phyloP scores from a whole-genome alignment of 169 alveolate genomes.

The Eimeria zaria region DNA sequence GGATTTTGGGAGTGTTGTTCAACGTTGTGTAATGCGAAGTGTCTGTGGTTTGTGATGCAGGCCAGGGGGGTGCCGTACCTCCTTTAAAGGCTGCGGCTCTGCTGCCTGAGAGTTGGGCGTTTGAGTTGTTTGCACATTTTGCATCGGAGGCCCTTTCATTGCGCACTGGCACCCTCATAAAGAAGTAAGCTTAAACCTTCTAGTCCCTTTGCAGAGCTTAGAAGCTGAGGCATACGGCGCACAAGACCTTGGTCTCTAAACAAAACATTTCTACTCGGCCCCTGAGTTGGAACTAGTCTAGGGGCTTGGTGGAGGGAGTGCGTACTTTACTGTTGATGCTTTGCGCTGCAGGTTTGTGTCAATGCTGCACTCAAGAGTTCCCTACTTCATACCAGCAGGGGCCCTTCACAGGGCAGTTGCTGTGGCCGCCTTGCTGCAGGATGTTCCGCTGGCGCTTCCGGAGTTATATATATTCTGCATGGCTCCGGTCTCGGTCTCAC shows the following conservation, averaged over 20 bases:
- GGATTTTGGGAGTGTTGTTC: not conserved
- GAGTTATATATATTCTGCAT: slow-evolving; percentile 42
- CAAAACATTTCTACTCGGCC: not conserved
- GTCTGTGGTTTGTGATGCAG: slow-evolving; percentile 29
- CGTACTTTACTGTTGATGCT: not conserved
- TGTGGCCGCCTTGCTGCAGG: slow-evolving; percentile 54
- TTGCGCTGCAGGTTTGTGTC: slow-evolving; percentile 27
- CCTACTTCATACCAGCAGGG: slow-evolving; percentile 53
- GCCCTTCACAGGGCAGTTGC: slow-evolving; percentile 66
- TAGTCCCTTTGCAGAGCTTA: not conserved
- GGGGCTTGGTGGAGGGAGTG: not conserved
- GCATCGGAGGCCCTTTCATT: not conserved
- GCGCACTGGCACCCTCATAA: slow-evolving; percentile 6
- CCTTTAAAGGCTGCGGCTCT: slow-evolving; percentile 44
- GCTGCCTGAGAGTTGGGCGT: slow-evolving; percentile 68
- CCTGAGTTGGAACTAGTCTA: not conserved
- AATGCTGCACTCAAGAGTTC: slow-evolving; percentile 7
- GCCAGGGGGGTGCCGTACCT: not conserved
- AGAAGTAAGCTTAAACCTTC: not conserved
- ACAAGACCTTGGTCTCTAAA: not conserved
- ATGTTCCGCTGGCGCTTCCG: slow-evolving; percentile 30
- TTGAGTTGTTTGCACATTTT: slow-evolving; percentile 15
- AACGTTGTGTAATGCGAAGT: not conserved
- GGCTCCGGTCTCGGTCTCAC: slow-evolving; percentile 44
- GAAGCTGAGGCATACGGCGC: not conserved